These are phyloP conservation scores for Stemphylium vesicarium DNA, from an alignment of 2,329 filamentous ascomycete species.

Conservation along the genomic window DNA sequence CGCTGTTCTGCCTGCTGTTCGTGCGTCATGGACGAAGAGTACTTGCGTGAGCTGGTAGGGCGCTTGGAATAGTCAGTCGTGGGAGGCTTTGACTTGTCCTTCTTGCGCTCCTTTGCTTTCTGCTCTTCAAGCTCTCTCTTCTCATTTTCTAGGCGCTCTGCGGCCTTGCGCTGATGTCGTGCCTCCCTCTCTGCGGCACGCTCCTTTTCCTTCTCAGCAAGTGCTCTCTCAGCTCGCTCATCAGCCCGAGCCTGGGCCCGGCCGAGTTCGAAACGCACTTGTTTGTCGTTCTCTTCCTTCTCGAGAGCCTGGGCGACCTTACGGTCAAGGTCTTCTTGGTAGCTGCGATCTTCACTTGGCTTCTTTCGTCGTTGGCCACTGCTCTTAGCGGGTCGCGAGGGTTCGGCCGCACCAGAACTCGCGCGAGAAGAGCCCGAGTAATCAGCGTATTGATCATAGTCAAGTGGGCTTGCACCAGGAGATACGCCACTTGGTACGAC, in stretches of 20 bases:
- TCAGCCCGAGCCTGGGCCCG: conserved; percentile 30
- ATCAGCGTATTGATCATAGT: conserved; percentile 31
- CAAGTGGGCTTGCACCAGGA: conserved; percentile 21
- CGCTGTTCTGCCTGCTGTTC: conserved; percentile 23
- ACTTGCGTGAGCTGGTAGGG: conserved; percentile 23
- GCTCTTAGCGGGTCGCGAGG: conserved; percentile 28
- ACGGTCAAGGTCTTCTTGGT: conserved; percentile 34
- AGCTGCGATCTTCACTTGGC: conserved; percentile 26
- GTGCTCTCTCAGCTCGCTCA: conserved; percentile 27
- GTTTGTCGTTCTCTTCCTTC: conserved; percentile 29
- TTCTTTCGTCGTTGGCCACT: conserved; percentile 28
- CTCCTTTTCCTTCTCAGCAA: conserved; percentile 29
- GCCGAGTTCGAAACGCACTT: conserved; percentile 36
- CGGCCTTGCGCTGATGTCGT: conserved; percentile 23
- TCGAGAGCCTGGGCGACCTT: conserved; percentile 17
- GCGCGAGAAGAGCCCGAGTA: conserved; percentile 28
- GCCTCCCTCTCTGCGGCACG: conserved; percentile 27
- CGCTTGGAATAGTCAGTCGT: conserved; percentile 23
- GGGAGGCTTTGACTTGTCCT: conserved; percentile 25
- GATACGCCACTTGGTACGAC: conserved; percentile 23
- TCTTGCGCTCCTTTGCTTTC: conserved; percentile 22
- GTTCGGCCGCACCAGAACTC: conserved; percentile 30
- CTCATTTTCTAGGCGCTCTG: conserved; percentile 23
- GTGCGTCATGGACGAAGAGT: conserved; percentile 28
- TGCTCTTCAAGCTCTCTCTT: conserved; percentile 13